Percentiles rank a stretch among this genome's conserved stretches.
Evolutionary conservation across 345 rosid genomes (phyloP).

Genomic region (Excoecaria agallocha): DNA sequence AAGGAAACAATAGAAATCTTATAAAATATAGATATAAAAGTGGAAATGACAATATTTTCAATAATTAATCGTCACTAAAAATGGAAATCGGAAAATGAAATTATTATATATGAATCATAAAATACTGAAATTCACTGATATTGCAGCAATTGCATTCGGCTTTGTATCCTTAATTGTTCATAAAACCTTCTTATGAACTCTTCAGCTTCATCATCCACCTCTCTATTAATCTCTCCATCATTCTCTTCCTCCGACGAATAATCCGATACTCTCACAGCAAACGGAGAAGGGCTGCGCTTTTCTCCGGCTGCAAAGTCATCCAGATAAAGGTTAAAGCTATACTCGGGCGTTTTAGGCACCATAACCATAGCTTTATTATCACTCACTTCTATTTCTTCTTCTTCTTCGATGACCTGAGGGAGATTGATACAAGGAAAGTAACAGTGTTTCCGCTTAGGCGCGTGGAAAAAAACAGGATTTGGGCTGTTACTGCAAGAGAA

Average conservation of each 20-base stretch:
- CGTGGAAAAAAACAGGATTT: slow-evolving; percentile 53
- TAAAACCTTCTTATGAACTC: slow-evolving; percentile 55
- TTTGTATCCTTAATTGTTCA: slow-evolving; percentile 49
- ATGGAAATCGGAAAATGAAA: not conserved
- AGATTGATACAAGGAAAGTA: slow-evolving; percentile 54
- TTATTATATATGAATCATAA: not conserved
- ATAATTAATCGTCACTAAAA: not conserved
- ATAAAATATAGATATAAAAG: too few relatives aligned
- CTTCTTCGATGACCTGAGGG: slow-evolving; percentile 34
- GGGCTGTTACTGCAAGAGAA: slow-evolving; percentile 69
- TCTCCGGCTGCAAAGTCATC: slow-evolving; percentile 25
- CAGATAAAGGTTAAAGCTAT: slow-evolving; percentile 32
- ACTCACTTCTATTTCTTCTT: slow-evolving; percentile 14
- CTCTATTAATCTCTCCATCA: slow-evolving; percentile 18
- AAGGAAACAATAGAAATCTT: too few relatives aligned
- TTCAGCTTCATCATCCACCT: slow-evolving; percentile 54
- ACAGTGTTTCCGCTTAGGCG: slow-evolving; percentile 36
- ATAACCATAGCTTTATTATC: slow-evolving; percentile 15
- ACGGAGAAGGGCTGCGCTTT: slow-evolving; percentile 42
- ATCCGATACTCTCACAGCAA: slow-evolving; percentile 40
- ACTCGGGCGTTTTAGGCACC: slow-evolving; percentile 48
- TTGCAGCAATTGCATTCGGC: slow-evolving; percentile 47
- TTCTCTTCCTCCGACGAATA: slow-evolving; percentile 47
- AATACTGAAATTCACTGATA: slow-evolving; percentile 14
- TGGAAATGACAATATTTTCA: too few relatives aligned